phyloP scores from a whole-genome alignment of 2,329 filamentous ascomycete genomes.

The Diaporthe amygdali region DNA sequence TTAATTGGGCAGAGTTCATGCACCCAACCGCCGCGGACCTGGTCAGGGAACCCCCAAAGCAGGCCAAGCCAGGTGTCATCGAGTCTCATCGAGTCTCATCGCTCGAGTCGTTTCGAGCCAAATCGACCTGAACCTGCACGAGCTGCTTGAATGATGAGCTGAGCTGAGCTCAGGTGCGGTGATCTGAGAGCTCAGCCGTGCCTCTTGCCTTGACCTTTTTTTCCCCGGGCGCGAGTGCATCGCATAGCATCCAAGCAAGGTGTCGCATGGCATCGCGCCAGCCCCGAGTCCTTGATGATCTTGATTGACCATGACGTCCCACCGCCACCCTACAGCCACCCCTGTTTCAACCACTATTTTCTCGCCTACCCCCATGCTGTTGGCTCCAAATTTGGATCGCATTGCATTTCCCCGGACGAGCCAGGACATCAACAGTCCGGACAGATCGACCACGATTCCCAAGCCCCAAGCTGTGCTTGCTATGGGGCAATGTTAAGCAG shows the following conservation, averaged over 20 bases:
- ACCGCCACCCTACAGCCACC: conserved; percentile 5
- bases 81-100: conserved; percentile 10
- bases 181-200: background rate
- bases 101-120: background rate
- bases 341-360: conserved; percentile 4
- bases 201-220: background rate
- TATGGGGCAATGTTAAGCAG: background rate
- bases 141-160: no score
- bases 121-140: background rate
- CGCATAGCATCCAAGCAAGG: no score
- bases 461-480: background rate
- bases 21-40: conserved; percentile 10
- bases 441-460: background rate
- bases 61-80: conserved; percentile 3
- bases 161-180: conserved; percentile 6
- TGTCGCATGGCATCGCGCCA: background rate
- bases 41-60: background rate
- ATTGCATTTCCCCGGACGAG: background rate
- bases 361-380: conserved; percentile 2
- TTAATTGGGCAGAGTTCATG: conserved; percentile 6
- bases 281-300: conserved; percentile 5
- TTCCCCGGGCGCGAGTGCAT: no score
- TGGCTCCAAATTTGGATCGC: background rate
- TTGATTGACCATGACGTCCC: conserved; percentile 6
- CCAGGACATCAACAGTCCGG: background rate